Base-by-base conservation (phyloP, 208 protist species). In the Leishmania amazonensis region DNA sequence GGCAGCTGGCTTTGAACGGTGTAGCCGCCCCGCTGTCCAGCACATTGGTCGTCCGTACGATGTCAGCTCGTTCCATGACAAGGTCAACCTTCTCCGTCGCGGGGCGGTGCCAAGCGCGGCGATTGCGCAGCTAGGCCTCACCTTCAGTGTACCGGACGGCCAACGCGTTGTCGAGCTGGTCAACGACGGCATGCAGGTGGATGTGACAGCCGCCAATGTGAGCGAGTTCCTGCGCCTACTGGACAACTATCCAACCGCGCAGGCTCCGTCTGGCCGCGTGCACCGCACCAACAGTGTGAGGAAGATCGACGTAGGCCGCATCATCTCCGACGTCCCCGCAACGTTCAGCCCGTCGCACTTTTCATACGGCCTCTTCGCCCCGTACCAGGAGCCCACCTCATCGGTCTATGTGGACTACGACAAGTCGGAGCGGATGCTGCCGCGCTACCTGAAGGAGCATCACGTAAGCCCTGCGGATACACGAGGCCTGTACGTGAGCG, bases 311-410 rank as follows among this genome's bases (percentile, higher is more conserved):
- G 88, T 93, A 57, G 64, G 75, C 9, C 60, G 62, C 45, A 80
- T 76, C 24, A 86, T 86, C 19, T 65, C 83, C 1, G 84, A 85
- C 40, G 91, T 93, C 21, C 83, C 88, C 28, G 76, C 88, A 1
- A 90, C 91, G 60, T 96, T 96, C 83, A 94, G 90, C 78, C 93
- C 93, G 2, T 91, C 93, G 1, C 93, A 96, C 85, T 96, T 96
- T 75, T 89, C 80, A 1, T 86, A 94, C 77, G 90, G 87, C 67
- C 89, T 96, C 47, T 96, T 96, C 81, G 87, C 93, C 0, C 93
- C 93, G 1, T 95, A 88, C 65, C 80, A 91, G 28, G 81, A 91
- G 38, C 77, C 83, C 11, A 88, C 87, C 54, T 86, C 94, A 2
- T 79, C 86, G 51, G 89, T 95, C 54, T 91, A 95, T 70, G 88